Base-by-base conservation (phyloP, 1,284 basidiomycete genomes). In the Ustilago trichophora region DNA sequence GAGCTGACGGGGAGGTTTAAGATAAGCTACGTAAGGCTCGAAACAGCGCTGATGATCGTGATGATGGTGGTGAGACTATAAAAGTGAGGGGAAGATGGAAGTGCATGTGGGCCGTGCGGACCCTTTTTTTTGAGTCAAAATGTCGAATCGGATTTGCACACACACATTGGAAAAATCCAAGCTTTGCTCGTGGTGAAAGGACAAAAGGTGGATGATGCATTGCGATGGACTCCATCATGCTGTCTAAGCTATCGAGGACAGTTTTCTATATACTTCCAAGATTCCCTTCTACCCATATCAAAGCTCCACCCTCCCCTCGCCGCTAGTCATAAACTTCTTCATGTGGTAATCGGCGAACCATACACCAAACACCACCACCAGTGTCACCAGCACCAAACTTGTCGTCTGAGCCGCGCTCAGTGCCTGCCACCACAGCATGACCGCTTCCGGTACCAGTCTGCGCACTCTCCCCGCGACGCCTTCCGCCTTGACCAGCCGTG, bases 381-480 rank as follows among this genome's bases (percentile, higher is more conserved):
- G 6, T 18, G 19, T 31, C 13, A 66, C 41, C 9, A 49, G 11
- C 7, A 48, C 26, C 11, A 58, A 24, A 40, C 59, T 64, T 21
- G 11, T 12, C 33, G 38, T 50, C 50, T 68, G 59, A 21, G 15
- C 53, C 7, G 26, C 26, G 21, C 45, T 56, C 49, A 55, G 18
- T 7, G 18, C 45, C 2, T 58, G 35, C 46, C 49, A 62, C 49
- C 54, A 45, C 15, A 63, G 38, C 45, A 50, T 54, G 22, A 64
- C 24, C 0, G 33, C 34, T 3, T 51, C 58, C n/a, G 47, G 49
- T 12, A 52, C 33, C 18, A 19, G 1, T n/a, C 53, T 52, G 3
- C 42, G 49, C n/a, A 53, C 6, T 16, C 15, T 44, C 0, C 12
- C 60, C 25, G 45, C 3, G 34, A 49, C 25, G 0, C 60, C 54